Conservation (phyloP, 108 stramenopile genomes). For the Chaetoceros tenuissimus region DNA sequence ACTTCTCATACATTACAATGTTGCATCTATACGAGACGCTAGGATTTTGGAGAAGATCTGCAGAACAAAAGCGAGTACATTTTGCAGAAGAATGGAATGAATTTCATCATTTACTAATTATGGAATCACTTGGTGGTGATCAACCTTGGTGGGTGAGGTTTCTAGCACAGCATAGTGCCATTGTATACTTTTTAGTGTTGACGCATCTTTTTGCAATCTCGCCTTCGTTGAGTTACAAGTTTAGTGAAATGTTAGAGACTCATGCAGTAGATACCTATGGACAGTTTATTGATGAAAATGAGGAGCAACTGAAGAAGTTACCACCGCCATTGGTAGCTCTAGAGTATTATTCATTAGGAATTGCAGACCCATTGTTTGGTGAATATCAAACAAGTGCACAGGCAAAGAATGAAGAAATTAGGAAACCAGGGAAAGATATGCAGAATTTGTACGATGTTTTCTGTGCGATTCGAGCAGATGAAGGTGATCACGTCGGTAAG, state of each 20-base stretch:
- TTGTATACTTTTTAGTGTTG: constrained; percentile 76
- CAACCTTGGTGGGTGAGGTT: constrained; percentile 56
- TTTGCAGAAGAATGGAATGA: constrained; percentile 79
- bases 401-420: constrained; percentile 9
- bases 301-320: constrained; percentile 36
- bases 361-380: constrained; percentile 43
- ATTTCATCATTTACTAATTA: constrained; percentile 70
- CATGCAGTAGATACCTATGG: constrained; percentile 80
- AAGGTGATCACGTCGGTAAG: constrained; percentile 45
- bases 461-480: constrained; percentile 40
- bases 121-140: constrained; percentile 88
- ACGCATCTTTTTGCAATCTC: constrained; percentile 30
- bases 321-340: constrained; percentile 51
- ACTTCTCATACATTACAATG: constrained; percentile 86
- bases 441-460: constrained; percentile 51
- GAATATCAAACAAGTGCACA: constrained; percentile 44
- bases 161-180: constrained; percentile 73
- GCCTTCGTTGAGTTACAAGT: constrained; percentile 60
- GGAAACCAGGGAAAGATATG: constrained; percentile 27
- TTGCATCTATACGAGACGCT: constrained; percentile 88
- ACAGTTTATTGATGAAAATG: constrained; percentile 59
- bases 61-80: constrained; percentile 80
- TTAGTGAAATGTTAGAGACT: constrained; percentile 67
- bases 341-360: constrained; percentile 54
- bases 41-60: constrained; percentile 67